These are phyloP conservation scores for Nannochloris sp. DNA, from an alignment of 139 green algal genomes.

Conservation along the genomic window DNA sequence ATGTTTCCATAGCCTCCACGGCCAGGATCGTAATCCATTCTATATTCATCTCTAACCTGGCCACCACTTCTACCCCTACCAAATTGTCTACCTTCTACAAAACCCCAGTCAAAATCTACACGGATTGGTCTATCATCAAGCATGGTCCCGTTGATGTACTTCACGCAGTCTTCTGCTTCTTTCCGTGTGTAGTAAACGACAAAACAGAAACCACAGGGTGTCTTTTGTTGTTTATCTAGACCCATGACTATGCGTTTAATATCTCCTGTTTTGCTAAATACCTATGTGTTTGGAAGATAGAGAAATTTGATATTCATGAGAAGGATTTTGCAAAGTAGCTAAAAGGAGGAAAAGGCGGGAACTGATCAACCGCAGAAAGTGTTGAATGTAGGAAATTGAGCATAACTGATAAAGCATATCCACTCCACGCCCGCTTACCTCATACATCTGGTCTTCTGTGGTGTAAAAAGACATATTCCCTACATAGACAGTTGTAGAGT, in stretches of 20 bases:
- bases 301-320: not conserved
- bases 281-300: not conserved
- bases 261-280: slow-evolving; percentile 73
- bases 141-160: slow-evolving; percentile 87
- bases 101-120: slow-evolving; percentile 98
- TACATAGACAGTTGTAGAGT: slow-evolving; percentile 88
- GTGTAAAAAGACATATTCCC: slow-evolving; percentile 98
- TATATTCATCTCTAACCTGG: slow-evolving; percentile 95
- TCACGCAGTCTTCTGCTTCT: slow-evolving; percentile 75
- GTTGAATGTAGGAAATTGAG: not conserved
- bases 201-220: slow-evolving; percentile 97
- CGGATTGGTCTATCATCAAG: slow-evolving; percentile 90
- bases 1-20: slow-evolving; percentile 70
- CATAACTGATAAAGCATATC: too few species aligned
- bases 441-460: slow-evolving; percentile 91
- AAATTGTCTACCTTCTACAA: slow-evolving; percentile 91
- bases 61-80: slow-evolving; percentile 82
- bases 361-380: not conserved
- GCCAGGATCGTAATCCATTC: slow-evolving; percentile 84
- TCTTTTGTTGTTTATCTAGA: slow-evolving; percentile 83
- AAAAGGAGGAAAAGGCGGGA: not conserved
- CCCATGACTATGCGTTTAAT: slow-evolving; percentile 93
- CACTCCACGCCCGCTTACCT: slow-evolving; percentile 36
- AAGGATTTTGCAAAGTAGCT: not conserved
- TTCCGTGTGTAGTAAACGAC: slow-evolving; percentile 76